Base-by-base conservation (phyloP, 495 filamentous ascomycete genomes). In the Xylaria scruposa region DNA sequence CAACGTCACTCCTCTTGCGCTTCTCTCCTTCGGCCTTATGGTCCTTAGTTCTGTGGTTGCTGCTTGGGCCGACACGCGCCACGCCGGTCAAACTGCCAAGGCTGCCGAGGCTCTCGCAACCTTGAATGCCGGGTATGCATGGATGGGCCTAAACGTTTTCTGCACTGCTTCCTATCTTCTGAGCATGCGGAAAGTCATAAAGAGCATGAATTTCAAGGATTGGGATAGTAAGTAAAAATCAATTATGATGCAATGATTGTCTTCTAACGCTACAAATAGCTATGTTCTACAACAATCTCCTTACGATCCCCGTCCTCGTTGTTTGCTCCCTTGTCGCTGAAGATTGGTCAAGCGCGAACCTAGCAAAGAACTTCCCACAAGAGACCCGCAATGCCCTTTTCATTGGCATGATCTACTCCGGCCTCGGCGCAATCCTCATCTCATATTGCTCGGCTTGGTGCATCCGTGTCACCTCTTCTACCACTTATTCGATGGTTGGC, bases 251-350 rank as follows among this genome's bases (percentile, higher is more conserved):
- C 2, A 47, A 21, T 31, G 1, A 40, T 67, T 8, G 26, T 31
- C 58, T 73, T 72, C 83, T 87, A 77, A 85, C 76, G 17, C 36
- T 61, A 26, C 46, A 7, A 38, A 33, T 74, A 98, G 95, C 95
- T 74, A 99, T 99, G 96, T 99, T 95, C 84, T 99, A 99, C 87
- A 99, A 99, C 90, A 99, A 99, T 82, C 89, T 99, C 56, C 90
- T 99, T 71, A 97, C 94, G 29, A 97, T 99, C 72, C 96, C 96
- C 64, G 91, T 98, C 74, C 90, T 99, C 36, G 80, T 98, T 63
- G 82, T 93, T 73, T 90, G 89, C 83, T 95, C 97, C 33, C 83
- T 97, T 65, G 76, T 97, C 72, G 85, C 92, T 71, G 96, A 99
- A 80, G 91, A 98, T 84, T 99, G 96, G 96, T 95, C 94, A 12